A percentile compares a stretch with the other conserved stretches of the same genome.
phyloP scores from a whole-genome alignment of 2,329 filamentous ascomycete species.

The Aspergillus clavatus region DNA sequence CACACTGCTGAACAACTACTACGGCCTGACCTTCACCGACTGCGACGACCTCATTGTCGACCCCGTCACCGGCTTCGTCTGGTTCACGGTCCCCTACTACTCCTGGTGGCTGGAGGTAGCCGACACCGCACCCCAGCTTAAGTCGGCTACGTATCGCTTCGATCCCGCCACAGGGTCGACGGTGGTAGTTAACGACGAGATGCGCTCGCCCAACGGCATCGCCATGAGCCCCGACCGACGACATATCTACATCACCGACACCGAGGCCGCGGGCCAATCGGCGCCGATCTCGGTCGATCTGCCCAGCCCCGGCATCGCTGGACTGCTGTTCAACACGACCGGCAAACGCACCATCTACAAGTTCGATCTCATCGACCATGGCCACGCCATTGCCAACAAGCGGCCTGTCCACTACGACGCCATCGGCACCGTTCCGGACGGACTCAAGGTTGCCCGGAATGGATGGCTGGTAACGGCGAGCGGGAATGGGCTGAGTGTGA shows the following conservation, averaged over 20 bases:
- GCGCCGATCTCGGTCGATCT: neutral
- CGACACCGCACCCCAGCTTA: slow-evolving; percentile 1
- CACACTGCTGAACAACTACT: slow-evolving; percentile 5
- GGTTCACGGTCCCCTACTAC: slow-evolving; percentile 4
- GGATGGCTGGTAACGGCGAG: slow-evolving; percentile 2
- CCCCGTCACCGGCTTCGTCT: slow-evolving; percentile 1
- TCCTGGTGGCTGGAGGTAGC: neutral
- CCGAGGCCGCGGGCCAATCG: neutral
- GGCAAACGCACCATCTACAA: slow-evolving; percentile 3
- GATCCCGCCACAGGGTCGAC: neutral
- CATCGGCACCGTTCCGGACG: slow-evolving; percentile 4
- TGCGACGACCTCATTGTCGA: slow-evolving; percentile 5
- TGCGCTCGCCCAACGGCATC: slow-evolving; percentile 4
- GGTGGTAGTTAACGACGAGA: slow-evolving; percentile 2
- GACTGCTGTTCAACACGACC: neutral
- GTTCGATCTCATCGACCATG: slow-evolving; percentile 2
- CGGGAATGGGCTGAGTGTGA: slow-evolving; percentile 2
- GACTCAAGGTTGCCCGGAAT: slow-evolving; percentile 4
- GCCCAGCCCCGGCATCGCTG: neutral
- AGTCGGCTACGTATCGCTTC: slow-evolving; percentile 3
- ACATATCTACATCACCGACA: slow-evolving; percentile 4
- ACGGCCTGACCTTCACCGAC: slow-evolving; percentile 2
- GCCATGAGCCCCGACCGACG: slow-evolving; percentile 1
- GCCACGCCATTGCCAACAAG: slow-evolving; percentile 1
- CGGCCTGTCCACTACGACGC: slow-evolving; percentile 1